These are phyloP conservation scores for Trichaptum fuscoviolaceum DNA, from an alignment of 768 basidiomycete species.

Conservation along the genomic window DNA sequence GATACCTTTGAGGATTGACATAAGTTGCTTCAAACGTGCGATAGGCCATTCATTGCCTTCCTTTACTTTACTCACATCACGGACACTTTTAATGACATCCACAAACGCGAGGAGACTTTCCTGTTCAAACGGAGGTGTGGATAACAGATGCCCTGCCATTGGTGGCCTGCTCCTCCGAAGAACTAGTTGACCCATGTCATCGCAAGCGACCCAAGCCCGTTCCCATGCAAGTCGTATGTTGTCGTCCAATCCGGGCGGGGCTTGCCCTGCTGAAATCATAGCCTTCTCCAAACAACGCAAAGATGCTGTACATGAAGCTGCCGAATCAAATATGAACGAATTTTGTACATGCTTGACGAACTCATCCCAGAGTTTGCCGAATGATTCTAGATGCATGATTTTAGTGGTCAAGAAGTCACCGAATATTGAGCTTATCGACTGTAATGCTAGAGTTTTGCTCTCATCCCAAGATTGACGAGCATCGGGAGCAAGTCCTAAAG, in stretches of 20 bases:
- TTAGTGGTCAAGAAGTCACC: slow-evolving; percentile 71
- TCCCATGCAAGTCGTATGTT: slow-evolving; percentile 47
- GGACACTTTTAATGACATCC: slow-evolving; percentile 59
- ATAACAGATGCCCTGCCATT: slow-evolving; percentile 20
- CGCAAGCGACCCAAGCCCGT: slow-evolving; percentile 66
- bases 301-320: slow-evolving; percentile 64
- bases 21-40: slow-evolving; percentile 57
- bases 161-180: slow-evolving; percentile 23
- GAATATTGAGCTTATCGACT: slow-evolving; percentile 80
- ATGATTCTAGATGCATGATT: slow-evolving; percentile 68
- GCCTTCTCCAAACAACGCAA: slow-evolving; percentile 80
- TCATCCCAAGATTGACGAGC: slow-evolving; percentile 70
- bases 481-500: slow-evolving; percentile 14
- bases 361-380: slow-evolving; percentile 64
- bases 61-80: slow-evolving; percentile 42
- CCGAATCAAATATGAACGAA: slow-evolving; percentile 60
- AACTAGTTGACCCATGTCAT: slow-evolving; percentile 56
- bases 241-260: slow-evolving; percentile 25
- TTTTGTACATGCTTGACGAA: slow-evolving; percentile 72
- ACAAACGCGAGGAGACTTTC: slow-evolving; percentile 82
- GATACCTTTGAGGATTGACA: slow-evolving; percentile 73
- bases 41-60: slow-evolving; percentile 59
- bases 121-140: slow-evolving; percentile 55
- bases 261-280: slow-evolving; percentile 49
- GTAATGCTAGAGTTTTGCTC: slow-evolving; percentile 78